A percentile compares a stretch with the other conserved stretches of the same genome.
phyloP scores from a whole-genome alignment of 2,329 filamentous ascomycete species.

The Epicoccum sorghinum region DNA sequence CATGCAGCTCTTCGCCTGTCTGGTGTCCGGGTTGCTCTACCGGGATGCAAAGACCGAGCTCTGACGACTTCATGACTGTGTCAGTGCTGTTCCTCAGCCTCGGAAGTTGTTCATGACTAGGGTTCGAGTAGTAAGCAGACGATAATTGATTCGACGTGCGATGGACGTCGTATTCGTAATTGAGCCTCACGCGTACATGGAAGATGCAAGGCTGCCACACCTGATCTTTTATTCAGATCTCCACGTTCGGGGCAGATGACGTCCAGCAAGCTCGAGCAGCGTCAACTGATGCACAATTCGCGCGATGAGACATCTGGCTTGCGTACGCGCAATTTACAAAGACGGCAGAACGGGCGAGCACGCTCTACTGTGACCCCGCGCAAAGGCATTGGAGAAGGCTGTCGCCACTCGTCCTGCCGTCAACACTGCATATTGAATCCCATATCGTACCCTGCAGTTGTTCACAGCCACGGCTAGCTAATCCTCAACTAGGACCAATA shows the following conservation, averaged over 20 bases:
- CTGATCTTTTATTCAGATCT: conserved; percentile 13
- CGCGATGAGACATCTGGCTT: conserved; percentile 4
- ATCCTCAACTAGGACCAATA: conserved; percentile 9
- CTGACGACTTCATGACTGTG: conserved; percentile 12
- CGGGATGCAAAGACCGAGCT: conserved; percentile 11
- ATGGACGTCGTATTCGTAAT: conserved; percentile 20
- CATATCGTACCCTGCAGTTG: conserved; percentile 18
- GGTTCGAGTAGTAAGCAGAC: conserved; percentile 21
- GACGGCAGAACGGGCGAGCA: neutral
- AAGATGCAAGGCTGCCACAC: conserved; percentile 11
- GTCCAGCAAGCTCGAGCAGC: neutral
- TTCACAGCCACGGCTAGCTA: conserved; percentile 17
- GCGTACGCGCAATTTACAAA: conserved; percentile 5
- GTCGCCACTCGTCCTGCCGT: neutral
- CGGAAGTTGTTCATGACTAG: conserved; percentile 10
- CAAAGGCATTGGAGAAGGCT: neutral
- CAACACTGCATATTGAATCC: neutral
- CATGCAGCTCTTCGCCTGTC: conserved; percentile 7
- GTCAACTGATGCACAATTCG: conserved; percentile 8
- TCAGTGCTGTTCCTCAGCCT: conserved; percentile 11
- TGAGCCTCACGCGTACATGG: conserved; percentile 14
- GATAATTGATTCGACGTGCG: conserved; percentile 24
- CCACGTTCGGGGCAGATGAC: conserved; percentile 9
- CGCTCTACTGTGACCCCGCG: neutral
- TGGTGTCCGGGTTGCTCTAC: conserved; percentile 1